Conservation (phyloP, 257 asterid species). For the Salvia splendens region DNA sequence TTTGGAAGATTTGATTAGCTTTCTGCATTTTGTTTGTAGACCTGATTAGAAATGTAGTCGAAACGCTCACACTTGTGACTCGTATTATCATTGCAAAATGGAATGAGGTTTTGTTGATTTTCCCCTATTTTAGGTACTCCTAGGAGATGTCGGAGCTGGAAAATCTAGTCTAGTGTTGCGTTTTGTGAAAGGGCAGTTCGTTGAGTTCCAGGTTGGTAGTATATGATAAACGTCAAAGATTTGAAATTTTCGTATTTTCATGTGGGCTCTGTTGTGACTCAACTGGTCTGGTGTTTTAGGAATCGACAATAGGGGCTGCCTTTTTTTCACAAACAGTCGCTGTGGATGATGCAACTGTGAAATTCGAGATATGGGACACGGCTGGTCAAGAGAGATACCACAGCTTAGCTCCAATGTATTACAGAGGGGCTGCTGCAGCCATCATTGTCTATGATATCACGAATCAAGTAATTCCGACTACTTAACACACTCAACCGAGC, state of each 20-base stretch:
- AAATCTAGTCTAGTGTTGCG: slow-evolving; percentile 84
- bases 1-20: neutral
- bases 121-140: slow-evolving; percentile 58
- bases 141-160: slow-evolving; percentile 93
- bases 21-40: slow-evolving; percentile 1
- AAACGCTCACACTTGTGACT: neutral
- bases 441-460: slow-evolving; percentile 77
- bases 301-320: slow-evolving; percentile 90
- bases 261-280: slow-evolving; percentile 21
- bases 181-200: slow-evolving; percentile 80
- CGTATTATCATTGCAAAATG: slow-evolving; percentile 22
- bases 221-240: neutral
- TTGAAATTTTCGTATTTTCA: neutral
- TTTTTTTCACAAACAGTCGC: slow-evolving; percentile 87
- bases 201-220: slow-evolving; percentile 80
- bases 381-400: slow-evolving; percentile 96
- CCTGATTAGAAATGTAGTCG: slow-evolving; percentile 7
- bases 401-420: slow-evolving; percentile 91
- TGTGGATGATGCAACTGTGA: slow-evolving; percentile 75
- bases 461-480: slow-evolving; percentile 51
- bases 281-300: slow-evolving; percentile 47
- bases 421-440: slow-evolving; percentile 94
- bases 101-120: neutral
- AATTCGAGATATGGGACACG: slow-evolving; percentile 91
- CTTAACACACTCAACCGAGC: neutral